Evolutionary conservation across 1,139 yeast genomes (phyloP), one percentile per base, ranked within the genome.

Genomic region (Candida tunisiensis): DNA sequence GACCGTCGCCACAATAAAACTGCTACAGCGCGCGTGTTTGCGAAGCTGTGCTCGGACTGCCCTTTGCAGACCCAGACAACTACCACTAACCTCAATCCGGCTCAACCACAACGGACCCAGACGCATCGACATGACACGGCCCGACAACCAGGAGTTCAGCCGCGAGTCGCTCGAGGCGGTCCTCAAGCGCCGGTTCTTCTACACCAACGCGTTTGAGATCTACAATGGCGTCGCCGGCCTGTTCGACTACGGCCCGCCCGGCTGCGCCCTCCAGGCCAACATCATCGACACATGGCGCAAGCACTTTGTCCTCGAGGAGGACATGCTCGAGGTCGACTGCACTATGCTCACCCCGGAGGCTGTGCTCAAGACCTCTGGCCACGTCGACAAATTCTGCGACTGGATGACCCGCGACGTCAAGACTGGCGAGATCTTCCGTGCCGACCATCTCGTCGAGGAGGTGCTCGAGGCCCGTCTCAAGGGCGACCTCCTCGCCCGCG

Each of bases 181-280:
- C 31, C 64, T 91, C 44, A 88, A 85, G 56, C 75, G 95, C 57
- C 71, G 99, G 53, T 91, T 91, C 62, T 91, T 91, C 59, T 88
- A 70, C 51, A 95, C 96, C 21, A 98, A 98, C 37, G 74, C 96
- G 24, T 91, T 91, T 49, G 98, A 91, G 51, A 72, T 88, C 38
- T 91, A 91, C 51, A 98, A 98, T 40, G 98, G 98, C 53, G 96
- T 91, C 28, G 80, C 95, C 29, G 99, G 99, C 40, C 65, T 91
- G 34, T 91, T 82, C 54, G 99, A 91, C 54, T 91, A 83, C 50
- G 99, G 99, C 58, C 99, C 99, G 36, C 95, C 98, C 53, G 98
- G 98, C 35, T 85, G 96, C 61, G 92, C 98, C 9, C 71, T 91
- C 55, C 96, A 88, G 62, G 93, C 95, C 45, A 88, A 88, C 54